Percentiles rank a stretch among this genome's conserved stretches.
Evolutionary conservation across 2,329 filamentous ascomycete genomes (phyloP).

Genomic region (Colletotrichum shisoi): DNA sequence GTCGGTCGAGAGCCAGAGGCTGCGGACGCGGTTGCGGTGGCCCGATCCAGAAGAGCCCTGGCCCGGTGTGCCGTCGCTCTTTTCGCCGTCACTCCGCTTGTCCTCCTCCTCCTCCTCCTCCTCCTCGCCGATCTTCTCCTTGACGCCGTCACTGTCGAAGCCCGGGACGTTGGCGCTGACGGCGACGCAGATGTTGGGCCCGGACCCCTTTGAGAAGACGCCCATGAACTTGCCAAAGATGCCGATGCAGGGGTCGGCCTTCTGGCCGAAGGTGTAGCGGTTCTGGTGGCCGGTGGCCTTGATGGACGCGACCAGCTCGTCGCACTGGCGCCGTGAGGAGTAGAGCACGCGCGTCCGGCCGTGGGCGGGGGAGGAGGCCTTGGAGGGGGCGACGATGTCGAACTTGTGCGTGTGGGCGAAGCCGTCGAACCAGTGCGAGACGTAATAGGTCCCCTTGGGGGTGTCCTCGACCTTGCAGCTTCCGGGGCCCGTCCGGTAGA

Average conservation of each 20-base stretch:
- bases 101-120: not conserved
- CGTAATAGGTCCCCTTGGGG: constrained; percentile 64
- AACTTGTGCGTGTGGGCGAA: constrained; percentile 77
- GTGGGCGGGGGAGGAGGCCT: constrained; percentile 42
- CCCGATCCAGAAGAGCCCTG: constrained; percentile 1
- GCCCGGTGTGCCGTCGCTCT: not conserved
- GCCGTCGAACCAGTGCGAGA: constrained; percentile 84
- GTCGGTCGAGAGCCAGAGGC: constrained; percentile 67
- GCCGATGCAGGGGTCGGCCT: constrained; percentile 75
- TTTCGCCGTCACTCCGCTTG: not conserved
- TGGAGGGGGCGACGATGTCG: constrained; percentile 61
- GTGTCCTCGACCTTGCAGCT: constrained; percentile 67
- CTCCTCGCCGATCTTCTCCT: no score
- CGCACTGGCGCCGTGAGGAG: constrained; percentile 73
- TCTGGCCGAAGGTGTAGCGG: constrained; percentile 72
- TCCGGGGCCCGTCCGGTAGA: constrained; percentile 80
- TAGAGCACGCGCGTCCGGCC: constrained; percentile 64
- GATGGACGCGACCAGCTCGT: constrained; percentile 68
- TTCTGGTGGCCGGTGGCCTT: constrained; percentile 65
- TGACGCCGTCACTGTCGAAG: constrained; percentile 14
- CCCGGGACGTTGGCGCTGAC: constrained; percentile 72
- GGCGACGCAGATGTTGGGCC: constrained; percentile 71
- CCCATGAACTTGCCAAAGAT: constrained; percentile 76
- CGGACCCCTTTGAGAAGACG: constrained; percentile 55
- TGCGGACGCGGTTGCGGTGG: constrained; percentile 46